Conservation (phyloP, 768 basidiomycete genomes). For the Strobilomyces confusus region DNA sequence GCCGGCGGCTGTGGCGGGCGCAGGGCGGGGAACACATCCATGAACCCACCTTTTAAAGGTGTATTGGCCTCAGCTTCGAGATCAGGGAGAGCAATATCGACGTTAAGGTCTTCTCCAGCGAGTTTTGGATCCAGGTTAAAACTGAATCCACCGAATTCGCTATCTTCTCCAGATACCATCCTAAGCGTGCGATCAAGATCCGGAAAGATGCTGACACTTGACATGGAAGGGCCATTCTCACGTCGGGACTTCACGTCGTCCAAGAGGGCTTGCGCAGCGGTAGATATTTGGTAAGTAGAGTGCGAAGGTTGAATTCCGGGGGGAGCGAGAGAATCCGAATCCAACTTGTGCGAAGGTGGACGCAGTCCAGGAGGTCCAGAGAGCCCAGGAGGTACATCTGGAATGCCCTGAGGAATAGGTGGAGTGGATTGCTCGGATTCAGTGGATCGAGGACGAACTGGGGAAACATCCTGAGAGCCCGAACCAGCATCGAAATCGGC, state of each 20-base stretch:
- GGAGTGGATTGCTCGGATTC: constrained; percentile 37
- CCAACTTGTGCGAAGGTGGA: constrained; percentile 43
- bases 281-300: constrained; percentile 78
- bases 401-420: constrained; percentile 46
- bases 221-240: constrained; percentile 45
- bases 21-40: constrained; percentile 68
- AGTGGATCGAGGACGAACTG: constrained; percentile 39
- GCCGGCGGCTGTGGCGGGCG: constrained; percentile 31
- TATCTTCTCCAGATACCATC: constrained; percentile 61
- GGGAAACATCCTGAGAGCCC: constrained; percentile 40
- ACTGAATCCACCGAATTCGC: constrained; percentile 66
- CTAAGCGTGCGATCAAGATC: constrained; percentile 85
- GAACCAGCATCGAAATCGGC: constrained; percentile 49
- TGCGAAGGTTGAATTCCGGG: constrained; percentile 39
- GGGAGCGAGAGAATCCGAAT: constrained; percentile 51
- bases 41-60: constrained; percentile 63
- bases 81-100: constrained; percentile 43
- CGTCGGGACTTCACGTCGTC: constrained; percentile 79
- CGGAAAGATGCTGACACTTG: constrained; percentile 68
- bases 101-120: constrained; percentile 43
- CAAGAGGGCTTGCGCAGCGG: constrained; percentile 75
- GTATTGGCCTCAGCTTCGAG: constrained; percentile 42
- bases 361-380: constrained; percentile 49
- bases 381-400: constrained; percentile 58
- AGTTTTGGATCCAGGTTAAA: constrained; percentile 84